Evolutionary conservation across 2,329 filamentous ascomycete genomes (phyloP).

Genomic region (Rutstroemia sp.): DNA sequence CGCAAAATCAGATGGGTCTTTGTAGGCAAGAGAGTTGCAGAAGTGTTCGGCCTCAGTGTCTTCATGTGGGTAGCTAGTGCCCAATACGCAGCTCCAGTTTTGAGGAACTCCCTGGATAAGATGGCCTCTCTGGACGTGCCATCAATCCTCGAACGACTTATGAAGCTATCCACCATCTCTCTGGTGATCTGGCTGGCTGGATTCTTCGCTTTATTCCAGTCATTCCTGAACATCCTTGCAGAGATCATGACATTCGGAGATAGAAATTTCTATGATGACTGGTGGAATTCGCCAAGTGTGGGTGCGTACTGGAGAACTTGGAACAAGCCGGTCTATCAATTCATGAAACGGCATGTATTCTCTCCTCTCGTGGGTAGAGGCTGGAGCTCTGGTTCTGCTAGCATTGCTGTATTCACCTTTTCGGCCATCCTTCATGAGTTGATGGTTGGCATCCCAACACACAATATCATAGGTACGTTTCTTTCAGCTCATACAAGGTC

Average conservation of each 20-base stretch:
- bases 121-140: slow-evolving; percentile 73
- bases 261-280: slow-evolving; percentile 90
- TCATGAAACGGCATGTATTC: slow-evolving; percentile 93
- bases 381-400: slow-evolving; percentile 63
- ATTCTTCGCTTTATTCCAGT: slow-evolving; percentile 96
- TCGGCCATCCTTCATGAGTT: slow-evolving; percentile 88
- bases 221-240: slow-evolving; percentile 81
- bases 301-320: slow-evolving; percentile 90
- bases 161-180: slow-evolving; percentile 94
- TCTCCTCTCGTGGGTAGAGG: slow-evolving; percentile 80
- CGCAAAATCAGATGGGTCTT: slow-evolving; percentile 78
- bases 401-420: slow-evolving; percentile 76
- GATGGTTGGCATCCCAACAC: slow-evolving; percentile 87
- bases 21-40: slow-evolving; percentile 72
- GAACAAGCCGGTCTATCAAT: slow-evolving; percentile 97
- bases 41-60: slow-evolving; percentile 69
- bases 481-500: neutral
- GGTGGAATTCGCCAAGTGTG: slow-evolving; percentile 91
- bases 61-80: slow-evolving; percentile 95
- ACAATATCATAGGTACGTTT: slow-evolving; percentile 74
- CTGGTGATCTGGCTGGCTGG: slow-evolving; percentile 95
- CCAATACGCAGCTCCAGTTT: slow-evolving; percentile 85
- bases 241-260: slow-evolving; percentile 89
- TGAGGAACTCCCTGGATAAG: slow-evolving; percentile 84
- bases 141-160: slow-evolving; percentile 78